Conservation (phyloP, 768 basidiomycete genomes). For the Psilocybe azurescens region DNA sequence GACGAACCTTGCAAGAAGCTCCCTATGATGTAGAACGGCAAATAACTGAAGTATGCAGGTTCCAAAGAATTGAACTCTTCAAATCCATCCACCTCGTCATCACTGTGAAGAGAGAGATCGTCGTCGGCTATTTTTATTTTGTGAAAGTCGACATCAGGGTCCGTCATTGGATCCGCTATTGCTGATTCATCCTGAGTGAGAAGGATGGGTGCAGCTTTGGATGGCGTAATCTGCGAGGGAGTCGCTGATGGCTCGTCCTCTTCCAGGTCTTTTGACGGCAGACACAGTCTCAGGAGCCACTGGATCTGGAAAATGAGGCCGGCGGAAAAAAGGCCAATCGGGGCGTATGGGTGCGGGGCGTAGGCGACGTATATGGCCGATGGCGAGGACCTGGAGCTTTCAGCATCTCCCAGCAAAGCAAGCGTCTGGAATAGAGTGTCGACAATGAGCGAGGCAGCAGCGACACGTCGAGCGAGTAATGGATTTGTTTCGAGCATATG, state of each 20-base stretch:
- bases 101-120: neutral
- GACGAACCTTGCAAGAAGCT: slow-evolving; percentile 8
- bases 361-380: slow-evolving; percentile 18
- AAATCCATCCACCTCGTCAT: neutral
- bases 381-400: slow-evolving; percentile 11
- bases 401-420: slow-evolving; percentile 12
- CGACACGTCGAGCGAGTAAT: slow-evolving; percentile 13
- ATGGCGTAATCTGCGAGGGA: neutral
- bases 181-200: no score
- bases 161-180: no score
- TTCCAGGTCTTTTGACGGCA: neutral
- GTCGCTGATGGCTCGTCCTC: neutral
- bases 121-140: neutral
- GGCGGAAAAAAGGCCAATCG: slow-evolving; percentile 8
- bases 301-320: slow-evolving; percentile 11
- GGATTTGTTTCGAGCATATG: neutral
- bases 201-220: neutral
- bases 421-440: slow-evolving; percentile 15
- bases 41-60: slow-evolving; percentile 5
- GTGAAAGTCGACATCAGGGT: neutral
- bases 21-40: slow-evolving; percentile 10
- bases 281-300: slow-evolving; percentile 12
- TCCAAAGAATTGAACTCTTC: neutral
- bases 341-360: slow-evolving; percentile 14
- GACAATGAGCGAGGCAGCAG: slow-evolving; percentile 1